Percentiles rank a stretch among this genome's conserved stretches.
Conservation (phyloP, 1,284 basidiomycete species). For the Somion occarium region DNA sequence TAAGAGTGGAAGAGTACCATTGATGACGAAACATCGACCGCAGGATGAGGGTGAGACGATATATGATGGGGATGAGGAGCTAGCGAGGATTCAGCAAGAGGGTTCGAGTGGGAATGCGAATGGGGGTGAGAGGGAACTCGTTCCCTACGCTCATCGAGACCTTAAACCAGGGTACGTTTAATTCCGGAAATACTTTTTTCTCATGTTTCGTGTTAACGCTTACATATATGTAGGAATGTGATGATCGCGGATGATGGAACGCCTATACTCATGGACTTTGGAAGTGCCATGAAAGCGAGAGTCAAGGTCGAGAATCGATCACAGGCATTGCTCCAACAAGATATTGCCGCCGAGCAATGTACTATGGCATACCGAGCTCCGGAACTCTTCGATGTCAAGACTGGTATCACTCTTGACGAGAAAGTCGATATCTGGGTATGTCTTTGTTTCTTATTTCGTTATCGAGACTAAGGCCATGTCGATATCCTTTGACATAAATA, state of each 20-base stretch:
- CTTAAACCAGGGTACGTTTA: conserved; percentile 86
- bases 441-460: conserved; percentile 10
- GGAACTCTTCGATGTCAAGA: conserved; percentile 94
- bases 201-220: neutral
- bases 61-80: conserved; percentile 77
- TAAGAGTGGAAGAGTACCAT: conserved; percentile 28
- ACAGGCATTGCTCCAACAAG: conserved; percentile 86
- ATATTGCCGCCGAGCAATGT: conserved; percentile 91
- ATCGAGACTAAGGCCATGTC: neutral
- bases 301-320: conserved; percentile 76
- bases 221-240: conserved; percentile 63
- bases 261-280: conserved; percentile 98
- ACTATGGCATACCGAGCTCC: conserved; percentile 97
- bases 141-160: conserved; percentile 96
- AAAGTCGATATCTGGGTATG: conserved; percentile 94
- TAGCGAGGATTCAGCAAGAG: conserved; percentile 31
- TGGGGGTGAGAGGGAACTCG: conserved; percentile 45
- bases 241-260: conserved; percentile 94
- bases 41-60: conserved; percentile 55
- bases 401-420: conserved; percentile 81
- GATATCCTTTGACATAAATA: conserved; percentile 29
- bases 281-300: conserved; percentile 80
- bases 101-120: conserved; percentile 22
- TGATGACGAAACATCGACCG: conserved; percentile 38
- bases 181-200: neutral